A percentile compares a stretch with the other conserved stretches of the same genome.
Evolutionary conservation across 2,329 filamentous ascomycete species (phyloP).

Genomic region (Aureobasidium pullulans): DNA sequence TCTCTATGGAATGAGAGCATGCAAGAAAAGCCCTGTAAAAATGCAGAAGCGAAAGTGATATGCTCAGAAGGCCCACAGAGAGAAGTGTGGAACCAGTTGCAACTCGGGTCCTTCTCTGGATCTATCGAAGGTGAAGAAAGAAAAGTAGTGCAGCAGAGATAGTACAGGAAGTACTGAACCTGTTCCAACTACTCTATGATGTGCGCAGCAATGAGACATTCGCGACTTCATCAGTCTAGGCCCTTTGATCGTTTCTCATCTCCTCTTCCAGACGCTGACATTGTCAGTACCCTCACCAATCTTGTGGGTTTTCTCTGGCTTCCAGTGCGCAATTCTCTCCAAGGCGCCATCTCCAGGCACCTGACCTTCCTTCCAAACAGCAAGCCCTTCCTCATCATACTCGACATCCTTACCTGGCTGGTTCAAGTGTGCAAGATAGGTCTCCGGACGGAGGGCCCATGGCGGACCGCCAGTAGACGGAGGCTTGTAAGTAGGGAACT

Average conservation of each 20-base stretch:
- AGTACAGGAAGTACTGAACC: no score
- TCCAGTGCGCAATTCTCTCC: constrained; percentile 45
- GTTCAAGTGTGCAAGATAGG: constrained; percentile 65
- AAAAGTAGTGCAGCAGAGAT: no score
- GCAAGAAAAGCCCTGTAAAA: no score
- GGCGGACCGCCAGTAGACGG: constrained; percentile 62
- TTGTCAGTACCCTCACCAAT: constrained; percentile 45
- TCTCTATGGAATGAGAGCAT: no score
- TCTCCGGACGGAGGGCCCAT: constrained; percentile 59
- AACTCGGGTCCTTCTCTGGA: no score
- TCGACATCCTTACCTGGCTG: constrained; percentile 60
- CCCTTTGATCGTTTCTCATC: not conserved
- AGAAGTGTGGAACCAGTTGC: no score
- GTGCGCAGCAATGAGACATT: no score
- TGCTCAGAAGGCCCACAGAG: no score
- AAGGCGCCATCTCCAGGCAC: constrained; percentile 36
- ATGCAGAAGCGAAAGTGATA: no score
- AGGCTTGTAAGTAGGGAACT: constrained; percentile 70
- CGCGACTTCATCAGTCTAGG: no score
- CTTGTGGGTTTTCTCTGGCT: constrained; percentile 49
- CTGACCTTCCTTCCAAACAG: constrained; percentile 28
- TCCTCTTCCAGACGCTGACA: constrained; percentile 39
- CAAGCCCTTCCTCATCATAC: constrained; percentile 51
- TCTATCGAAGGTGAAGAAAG: no score
- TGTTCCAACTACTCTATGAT: no score